These are phyloP conservation scores for Huiozyma sinensis DNA, from an alignment of 805 yeast species.

Conservation along the genomic window DNA sequence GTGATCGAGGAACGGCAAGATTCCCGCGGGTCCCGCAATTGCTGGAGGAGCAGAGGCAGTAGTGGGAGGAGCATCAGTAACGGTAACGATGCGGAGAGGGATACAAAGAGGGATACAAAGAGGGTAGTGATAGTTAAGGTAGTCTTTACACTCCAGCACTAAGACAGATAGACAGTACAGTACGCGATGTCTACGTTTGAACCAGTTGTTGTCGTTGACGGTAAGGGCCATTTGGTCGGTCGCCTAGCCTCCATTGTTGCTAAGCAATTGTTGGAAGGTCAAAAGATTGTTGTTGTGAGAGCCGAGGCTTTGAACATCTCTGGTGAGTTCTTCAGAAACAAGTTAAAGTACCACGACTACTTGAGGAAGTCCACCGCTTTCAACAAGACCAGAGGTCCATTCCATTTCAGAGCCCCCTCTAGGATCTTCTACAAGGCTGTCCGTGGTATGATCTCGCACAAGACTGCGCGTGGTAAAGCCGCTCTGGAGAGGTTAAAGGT, in stretches of 20 bases:
- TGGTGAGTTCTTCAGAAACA: slow-evolving; percentile 99
- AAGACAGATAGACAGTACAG: background rate
- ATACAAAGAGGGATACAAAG: background rate
- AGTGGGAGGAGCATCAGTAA: too few relatives aligned
- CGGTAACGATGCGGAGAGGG: background rate
- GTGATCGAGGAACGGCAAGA: too few relatives aligned
- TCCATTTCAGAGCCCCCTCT: slow-evolving; percentile 99
- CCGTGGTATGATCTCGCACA: slow-evolving; percentile 99
- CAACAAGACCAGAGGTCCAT: slow-evolving; percentile 99
- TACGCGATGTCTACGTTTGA: slow-evolving; percentile 54
- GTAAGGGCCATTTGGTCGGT: slow-evolving; percentile 99
- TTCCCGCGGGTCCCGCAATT: too few relatives aligned
- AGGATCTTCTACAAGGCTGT: slow-evolving; percentile 99
- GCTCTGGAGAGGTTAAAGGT: slow-evolving; percentile 99
- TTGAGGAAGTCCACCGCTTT: slow-evolving; percentile 97
- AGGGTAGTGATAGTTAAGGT: background rate
- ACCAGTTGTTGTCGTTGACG: slow-evolving; percentile 97
- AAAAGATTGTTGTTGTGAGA: slow-evolving; percentile 95
- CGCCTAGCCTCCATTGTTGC: slow-evolving; percentile 98
- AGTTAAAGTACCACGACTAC: slow-evolving; percentile 99
- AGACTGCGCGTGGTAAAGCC: slow-evolving; percentile 99
- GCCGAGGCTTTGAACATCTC: slow-evolving; percentile 96
- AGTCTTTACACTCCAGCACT: too few relatives aligned
- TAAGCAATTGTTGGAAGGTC: slow-evolving; percentile 97
- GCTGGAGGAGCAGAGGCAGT: too few relatives aligned